Conservation (phyloP, 176 grass and related monocot species). For the Neostapfia colusana region DNA sequence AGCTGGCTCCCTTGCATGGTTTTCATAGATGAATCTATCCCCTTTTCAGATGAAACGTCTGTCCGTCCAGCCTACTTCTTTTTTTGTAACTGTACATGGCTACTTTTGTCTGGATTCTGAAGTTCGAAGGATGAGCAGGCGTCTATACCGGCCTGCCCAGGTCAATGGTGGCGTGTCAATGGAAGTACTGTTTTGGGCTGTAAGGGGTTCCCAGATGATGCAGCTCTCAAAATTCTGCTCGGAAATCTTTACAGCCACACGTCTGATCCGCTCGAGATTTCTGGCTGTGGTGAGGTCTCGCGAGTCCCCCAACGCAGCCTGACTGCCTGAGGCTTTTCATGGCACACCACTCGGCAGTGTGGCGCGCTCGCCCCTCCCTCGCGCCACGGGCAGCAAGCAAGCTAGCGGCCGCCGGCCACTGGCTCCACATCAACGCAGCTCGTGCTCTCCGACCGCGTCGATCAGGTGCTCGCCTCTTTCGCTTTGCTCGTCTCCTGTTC, state of each 20-base stretch:
- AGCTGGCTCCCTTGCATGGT: not conserved
- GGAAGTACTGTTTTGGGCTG: not conserved
- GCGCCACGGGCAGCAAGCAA: not conserved
- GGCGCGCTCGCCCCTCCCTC: not conserved
- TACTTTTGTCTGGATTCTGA: not conserved
- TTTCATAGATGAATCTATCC: not conserved
- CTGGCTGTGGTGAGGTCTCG: not conserved
- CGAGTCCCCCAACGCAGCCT: not conserved
- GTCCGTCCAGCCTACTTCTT: not conserved
- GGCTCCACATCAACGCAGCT: not conserved
- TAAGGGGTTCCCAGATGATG: not conserved
- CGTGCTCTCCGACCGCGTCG: not conserved
- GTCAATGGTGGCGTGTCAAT: not conserved
- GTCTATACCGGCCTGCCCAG: not conserved
- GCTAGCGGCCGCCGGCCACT: not conserved
- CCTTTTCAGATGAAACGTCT: not conserved
- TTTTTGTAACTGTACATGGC: not conserved
- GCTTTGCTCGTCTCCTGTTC: not conserved
- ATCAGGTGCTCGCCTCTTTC: conserved; percentile 1
- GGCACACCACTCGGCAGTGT: not conserved
- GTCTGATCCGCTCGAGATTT: not conserved
- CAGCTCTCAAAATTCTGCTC: not conserved
- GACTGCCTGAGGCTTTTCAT: not conserved
- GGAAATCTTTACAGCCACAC: not conserved
- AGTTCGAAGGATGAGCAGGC: not conserved